These are phyloP conservation scores for Beta macrorhiza DNA, from an alignment of 179 eudicot species.

Conservation along the genomic window DNA sequence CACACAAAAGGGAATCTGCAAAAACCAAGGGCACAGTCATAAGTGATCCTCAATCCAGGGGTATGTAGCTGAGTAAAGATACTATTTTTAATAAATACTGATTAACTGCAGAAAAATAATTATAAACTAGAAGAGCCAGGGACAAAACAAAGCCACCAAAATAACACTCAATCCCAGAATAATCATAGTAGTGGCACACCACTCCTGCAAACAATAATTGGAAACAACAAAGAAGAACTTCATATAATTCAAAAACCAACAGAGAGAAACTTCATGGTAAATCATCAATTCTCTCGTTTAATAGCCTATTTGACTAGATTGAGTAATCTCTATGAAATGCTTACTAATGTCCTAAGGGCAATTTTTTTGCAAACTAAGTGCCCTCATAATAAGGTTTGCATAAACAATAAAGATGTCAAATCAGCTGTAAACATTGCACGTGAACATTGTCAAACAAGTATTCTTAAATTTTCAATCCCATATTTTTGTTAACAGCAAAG, in stretches of 20 bases:
- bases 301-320: neutral
- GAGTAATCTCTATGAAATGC: slow-evolving; percentile 2
- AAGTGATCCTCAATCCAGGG: neutral
- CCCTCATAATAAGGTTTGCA: neutral
- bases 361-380: neutral
- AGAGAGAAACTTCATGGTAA: neutral
- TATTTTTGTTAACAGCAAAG: neutral
- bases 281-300: neutral
- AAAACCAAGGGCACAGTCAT: slow-evolving; percentile 21
- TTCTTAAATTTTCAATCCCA: neutral
- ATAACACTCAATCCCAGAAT: neutral
- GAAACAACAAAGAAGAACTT: neutral
- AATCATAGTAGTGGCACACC: neutral
- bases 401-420: neutral
- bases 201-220: neutral
- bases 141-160: neutral
- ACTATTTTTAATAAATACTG: neutral
- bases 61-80: neutral
- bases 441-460: neutral
- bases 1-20: slow-evolving; percentile 98
- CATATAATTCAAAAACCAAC: neutral
- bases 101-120: neutral
- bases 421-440: neutral
- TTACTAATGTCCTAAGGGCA: neutral
- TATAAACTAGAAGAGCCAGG: neutral